Conservation (phyloP, 495 filamentous ascomycete genomes). For the Penicillium desertorum region DNA sequence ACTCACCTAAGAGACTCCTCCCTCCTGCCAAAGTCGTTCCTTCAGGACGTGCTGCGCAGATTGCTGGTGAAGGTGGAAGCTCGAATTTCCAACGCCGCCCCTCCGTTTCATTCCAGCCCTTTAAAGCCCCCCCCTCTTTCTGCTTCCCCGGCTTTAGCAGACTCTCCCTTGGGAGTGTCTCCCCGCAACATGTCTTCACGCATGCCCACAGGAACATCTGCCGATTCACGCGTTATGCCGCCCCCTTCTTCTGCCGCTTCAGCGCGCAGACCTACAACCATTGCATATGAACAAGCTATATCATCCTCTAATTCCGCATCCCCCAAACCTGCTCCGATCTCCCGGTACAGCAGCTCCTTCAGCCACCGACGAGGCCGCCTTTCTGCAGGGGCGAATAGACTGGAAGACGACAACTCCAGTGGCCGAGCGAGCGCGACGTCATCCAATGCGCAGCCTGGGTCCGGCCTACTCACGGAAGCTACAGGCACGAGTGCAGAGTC, state of each 20-base stretch:
- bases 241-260: constrained; percentile 54
- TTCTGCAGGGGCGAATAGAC: constrained; percentile 65
- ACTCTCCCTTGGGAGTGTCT: constrained; percentile 54
- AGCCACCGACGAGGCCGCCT: constrained; percentile 75
- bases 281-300: constrained; percentile 56
- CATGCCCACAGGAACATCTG: constrained; percentile 52
- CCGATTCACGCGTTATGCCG: constrained; percentile 61
- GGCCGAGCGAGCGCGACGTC: constrained; percentile 83
- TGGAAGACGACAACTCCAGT: constrained; percentile 87
- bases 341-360: constrained; percentile 80
- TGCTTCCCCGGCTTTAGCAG: constrained; percentile 71
- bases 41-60: constrained; percentile 59
- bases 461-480: constrained; percentile 75
- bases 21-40: constrained; percentile 58
- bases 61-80: constrained; percentile 50
- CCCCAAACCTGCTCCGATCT: constrained; percentile 70
- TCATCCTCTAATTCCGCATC: constrained; percentile 65
- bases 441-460: constrained; percentile 80
- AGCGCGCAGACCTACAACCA: constrained; percentile 41
- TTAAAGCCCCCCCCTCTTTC: constrained; percentile 94
- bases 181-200: constrained; percentile 60
- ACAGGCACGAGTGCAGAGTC: constrained; percentile 74
- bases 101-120: constrained; percentile 89
- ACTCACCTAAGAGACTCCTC: constrained; percentile 63
- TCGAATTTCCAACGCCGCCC: constrained; percentile 64